Conservation (phyloP, 306 rosid species). For the Crotalaria pallida region DNA sequence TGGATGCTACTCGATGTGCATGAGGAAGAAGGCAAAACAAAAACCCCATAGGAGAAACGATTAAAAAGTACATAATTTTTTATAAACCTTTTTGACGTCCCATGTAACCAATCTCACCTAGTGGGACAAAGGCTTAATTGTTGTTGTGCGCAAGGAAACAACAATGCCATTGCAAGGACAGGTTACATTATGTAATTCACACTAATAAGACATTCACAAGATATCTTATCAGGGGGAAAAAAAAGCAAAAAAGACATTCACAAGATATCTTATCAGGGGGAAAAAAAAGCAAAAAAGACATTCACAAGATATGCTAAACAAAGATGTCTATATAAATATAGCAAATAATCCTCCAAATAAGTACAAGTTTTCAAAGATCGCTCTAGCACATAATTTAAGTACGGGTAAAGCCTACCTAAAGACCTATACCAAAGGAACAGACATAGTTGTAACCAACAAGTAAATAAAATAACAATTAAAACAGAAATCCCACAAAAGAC, state of each 20-base stretch:
- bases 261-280: too few relatives aligned
- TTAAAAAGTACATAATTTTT: too few relatives aligned
- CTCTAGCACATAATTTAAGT: slow-evolving; percentile 3
- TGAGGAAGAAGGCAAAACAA: too few relatives aligned
- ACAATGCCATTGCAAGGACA: not conserved
- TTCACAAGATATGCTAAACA: not conserved
- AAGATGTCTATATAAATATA: slow-evolving; percentile 22
- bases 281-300: too few relatives aligned
- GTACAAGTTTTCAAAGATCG: slow-evolving; percentile 18
- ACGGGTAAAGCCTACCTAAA: slow-evolving; percentile 22
- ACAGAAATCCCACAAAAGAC: slow-evolving; percentile 5
- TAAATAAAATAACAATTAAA: slow-evolving; percentile 2
- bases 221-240: too few relatives aligned
- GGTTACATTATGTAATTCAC: not conserved
- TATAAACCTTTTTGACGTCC: too few relatives aligned
- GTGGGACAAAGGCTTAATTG: too few relatives aligned
- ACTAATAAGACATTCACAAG: not conserved
- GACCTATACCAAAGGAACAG: slow-evolving; percentile 18
- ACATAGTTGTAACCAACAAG: slow-evolving; percentile 16
- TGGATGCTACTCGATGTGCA: too few relatives aligned
- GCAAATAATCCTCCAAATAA: not conserved
- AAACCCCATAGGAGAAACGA: too few relatives aligned
- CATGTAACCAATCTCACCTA: too few relatives aligned
- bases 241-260: too few relatives aligned
- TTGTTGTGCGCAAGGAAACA: too few relatives aligned